Base-by-base conservation (phyloP, 2,329 filamentous ascomycete species). In the Penicillium sp. region DNA sequence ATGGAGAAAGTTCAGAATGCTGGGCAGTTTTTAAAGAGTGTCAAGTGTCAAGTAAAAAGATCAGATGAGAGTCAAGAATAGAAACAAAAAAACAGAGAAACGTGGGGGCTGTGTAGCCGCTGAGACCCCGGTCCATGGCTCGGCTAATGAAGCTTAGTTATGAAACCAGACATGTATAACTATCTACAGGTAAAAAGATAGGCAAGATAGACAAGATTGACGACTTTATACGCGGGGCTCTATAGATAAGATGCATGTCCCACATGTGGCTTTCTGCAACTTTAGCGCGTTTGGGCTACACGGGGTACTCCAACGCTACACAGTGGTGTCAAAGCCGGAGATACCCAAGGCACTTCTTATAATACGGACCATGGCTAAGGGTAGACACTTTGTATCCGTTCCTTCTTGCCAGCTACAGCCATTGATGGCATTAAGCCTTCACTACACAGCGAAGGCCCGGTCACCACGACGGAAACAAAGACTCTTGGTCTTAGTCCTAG, bases 241-340 rank as follows among this genome's bases (percentile, higher is more conserved):
- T 11, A 11, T 18, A 45, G 27, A 45, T 35, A 40, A 32, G 40
- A 42, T 52, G 45, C 42, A 28, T 38, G 47, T 51, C 47, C 52
- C 48, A 55, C 52, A 43, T 44, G 48, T 49, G 53, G 53, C 52
- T 44, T 39, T 23, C 46, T 31, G 44, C 46, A 26, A 35, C 27
- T 28, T 38, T 48, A 52, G 34, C 16, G 41, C 43, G 14, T 11
- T 27, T 27, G 10, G n/a, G 16, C 14, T 43, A 16, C 7, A 29
- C 16, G 14, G 18, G 14, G 14, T 16, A 34, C 16, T 34, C 4
- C 31, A 11, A 16, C 9, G 14, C 16, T 10, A 11, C 14, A 6
- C 6, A 32, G n/a, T 32, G 10, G 10, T 16, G 18, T 9, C n/a
- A n/a, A 2, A 6, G 13, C 14, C n/a, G 31, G 29, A 32, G 29